A percentile compares a stretch with the other conserved stretches of the same genome.
phyloP scores from a whole-genome alignment of 257 asterid genomes.

The Petunia axillaris region DNA sequence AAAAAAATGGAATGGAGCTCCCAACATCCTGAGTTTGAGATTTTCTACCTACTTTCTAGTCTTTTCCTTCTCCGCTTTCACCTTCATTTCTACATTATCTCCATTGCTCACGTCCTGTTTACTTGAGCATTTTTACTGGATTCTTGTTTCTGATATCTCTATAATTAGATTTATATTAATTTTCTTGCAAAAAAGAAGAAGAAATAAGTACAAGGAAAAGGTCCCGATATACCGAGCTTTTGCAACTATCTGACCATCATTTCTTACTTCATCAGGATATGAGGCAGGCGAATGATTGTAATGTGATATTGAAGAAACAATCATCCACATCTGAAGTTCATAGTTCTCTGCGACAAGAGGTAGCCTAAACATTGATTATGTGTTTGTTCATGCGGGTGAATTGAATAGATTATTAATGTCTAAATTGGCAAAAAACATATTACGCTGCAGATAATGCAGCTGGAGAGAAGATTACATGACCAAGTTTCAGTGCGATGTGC shows the following conservation, averaged over 20 bases:
- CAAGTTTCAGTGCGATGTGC: slow-evolving; percentile 86
- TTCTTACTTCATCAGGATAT: slow-evolving; percentile 48
- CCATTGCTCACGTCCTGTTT: not conserved
- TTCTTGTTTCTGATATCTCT: slow-evolving; percentile 5
- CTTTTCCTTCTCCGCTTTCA: not conserved
- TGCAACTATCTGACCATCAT: not conserved
- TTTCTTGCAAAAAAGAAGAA: not conserved
- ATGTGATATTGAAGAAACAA: slow-evolving; percentile 47
- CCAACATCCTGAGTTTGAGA: not conserved
- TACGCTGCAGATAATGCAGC: slow-evolving; percentile 64
- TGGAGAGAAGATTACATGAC: slow-evolving; percentile 77
- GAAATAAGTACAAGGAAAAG: not conserved
- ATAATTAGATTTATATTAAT: not conserved
- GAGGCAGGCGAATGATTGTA: slow-evolving; percentile 40
- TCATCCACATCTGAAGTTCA: slow-evolving; percentile 61
- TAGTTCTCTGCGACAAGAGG: slow-evolving; percentile 86
- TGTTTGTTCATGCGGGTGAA: not conserved
- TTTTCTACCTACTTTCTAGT: not conserved
- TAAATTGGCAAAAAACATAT: not conserved
- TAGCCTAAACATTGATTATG: slow-evolving; percentile 32
- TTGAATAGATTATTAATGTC: not conserved
- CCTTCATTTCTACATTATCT: not conserved
- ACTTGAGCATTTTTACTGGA: not conserved
- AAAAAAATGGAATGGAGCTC: not conserved
- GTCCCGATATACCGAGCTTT: not conserved